These are phyloP conservation scores for Geotrichum siamense DNA, from an alignment of 1,139 yeast species.

Conservation along the genomic window DNA sequence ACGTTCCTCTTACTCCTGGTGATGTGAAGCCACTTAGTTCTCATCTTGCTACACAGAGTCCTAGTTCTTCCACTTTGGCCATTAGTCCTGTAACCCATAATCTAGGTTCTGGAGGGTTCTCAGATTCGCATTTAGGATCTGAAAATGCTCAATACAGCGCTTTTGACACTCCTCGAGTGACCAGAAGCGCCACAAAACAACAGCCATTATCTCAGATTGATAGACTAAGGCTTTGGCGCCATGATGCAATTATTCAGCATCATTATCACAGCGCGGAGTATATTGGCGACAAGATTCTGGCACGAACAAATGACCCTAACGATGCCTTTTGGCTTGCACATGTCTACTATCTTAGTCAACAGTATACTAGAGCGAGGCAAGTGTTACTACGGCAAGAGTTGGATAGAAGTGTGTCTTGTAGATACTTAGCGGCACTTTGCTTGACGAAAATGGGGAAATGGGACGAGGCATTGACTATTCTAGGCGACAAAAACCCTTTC, in stretches of 20 bases:
- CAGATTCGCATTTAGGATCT: not conserved
- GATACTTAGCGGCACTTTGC: conserved; percentile 76
- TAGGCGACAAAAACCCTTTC: conserved; percentile 81
- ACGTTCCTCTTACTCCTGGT: conserved; percentile 15
- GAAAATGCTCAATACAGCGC: not conserved
- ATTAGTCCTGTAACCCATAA: conserved; percentile 17
- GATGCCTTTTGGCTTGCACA: conserved; percentile 98
- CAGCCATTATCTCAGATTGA: conserved; percentile 64
- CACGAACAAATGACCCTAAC: conserved; percentile 72
- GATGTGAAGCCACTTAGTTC: conserved; percentile 10
- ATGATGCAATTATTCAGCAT: conserved; percentile 89
- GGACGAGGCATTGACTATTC: conserved; percentile 83
- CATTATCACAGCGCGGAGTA: conserved; percentile 86
- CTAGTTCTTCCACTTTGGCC: conserved; percentile 19
- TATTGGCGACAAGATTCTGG: conserved; percentile 83
- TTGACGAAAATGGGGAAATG: conserved; percentile 65
- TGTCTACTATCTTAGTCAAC: conserved; percentile 67
- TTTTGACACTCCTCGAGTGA: conserved; percentile 17
- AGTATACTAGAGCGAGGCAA: conserved; percentile 72
- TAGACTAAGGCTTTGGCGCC: conserved; percentile 82
- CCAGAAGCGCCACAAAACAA: not conserved
- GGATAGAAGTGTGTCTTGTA: conserved; percentile 57
- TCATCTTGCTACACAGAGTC: conserved; percentile 16
- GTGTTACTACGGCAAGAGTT: conserved; percentile 40
- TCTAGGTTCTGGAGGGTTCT: conserved; percentile 6